Conservation (phyloP, 2,329 filamentous ascomycete genomes). For the Penicillium hesseltinei region DNA sequence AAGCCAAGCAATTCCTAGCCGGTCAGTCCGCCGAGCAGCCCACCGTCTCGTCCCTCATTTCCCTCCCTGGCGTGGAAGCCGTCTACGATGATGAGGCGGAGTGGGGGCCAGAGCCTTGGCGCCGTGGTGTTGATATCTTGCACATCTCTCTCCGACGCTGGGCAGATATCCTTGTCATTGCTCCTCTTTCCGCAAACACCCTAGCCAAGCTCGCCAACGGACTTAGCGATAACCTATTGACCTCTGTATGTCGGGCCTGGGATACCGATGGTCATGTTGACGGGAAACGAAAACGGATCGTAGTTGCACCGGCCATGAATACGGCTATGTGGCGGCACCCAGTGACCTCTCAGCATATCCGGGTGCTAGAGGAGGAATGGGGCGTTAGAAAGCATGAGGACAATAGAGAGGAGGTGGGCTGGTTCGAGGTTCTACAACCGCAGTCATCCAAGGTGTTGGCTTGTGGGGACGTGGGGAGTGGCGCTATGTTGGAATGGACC, state of each 20-base stretch:
- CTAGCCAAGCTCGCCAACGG: conserved; percentile 78
- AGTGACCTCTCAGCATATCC: conserved; percentile 68
- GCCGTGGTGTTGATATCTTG: conserved; percentile 69
- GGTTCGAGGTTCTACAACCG: conserved; percentile 71
- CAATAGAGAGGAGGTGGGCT: conserved; percentile 37
- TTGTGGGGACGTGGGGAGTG: conserved; percentile 76
- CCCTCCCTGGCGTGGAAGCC: conserved; percentile 68
- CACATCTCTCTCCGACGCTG: conserved; percentile 82
- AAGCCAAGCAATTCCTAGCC: conserved; percentile 70
- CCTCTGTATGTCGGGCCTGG: conserved; percentile 76
- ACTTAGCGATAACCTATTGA: conserved; percentile 69
- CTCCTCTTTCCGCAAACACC: conserved; percentile 80
- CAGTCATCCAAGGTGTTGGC: conserved; percentile 70
- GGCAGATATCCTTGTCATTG: conserved; percentile 77
- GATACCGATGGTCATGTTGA: conserved; percentile 64
- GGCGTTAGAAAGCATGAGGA: conserved; percentile 44
- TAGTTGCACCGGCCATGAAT: conserved; percentile 80
- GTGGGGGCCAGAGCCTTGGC: conserved; percentile 71
- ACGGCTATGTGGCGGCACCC: conserved; percentile 85
- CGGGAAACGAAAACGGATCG: conserved; percentile 58
- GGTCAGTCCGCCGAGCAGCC: conserved; percentile 77
- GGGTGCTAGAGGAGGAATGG: conserved; percentile 70
- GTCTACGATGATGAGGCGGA: conserved; percentile 78
- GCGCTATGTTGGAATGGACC: conserved; percentile 77
- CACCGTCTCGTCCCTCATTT: conserved; percentile 55